Base-by-base conservation (phyloP, 768 basidiomycete genomes). In the Termitomyces sp. region DNA sequence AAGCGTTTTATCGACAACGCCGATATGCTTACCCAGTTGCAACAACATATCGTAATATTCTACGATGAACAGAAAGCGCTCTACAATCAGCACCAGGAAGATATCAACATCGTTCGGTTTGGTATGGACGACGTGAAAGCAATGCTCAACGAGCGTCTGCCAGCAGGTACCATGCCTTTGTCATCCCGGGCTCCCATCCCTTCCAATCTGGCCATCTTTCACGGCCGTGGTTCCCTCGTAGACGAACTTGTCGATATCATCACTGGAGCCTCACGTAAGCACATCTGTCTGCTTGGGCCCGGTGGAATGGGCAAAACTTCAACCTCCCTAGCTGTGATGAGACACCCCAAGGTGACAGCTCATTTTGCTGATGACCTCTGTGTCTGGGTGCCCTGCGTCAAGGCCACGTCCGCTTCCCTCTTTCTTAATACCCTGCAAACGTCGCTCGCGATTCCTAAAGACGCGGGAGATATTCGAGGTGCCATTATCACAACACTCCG, bases 291-390 rank as follows among this genome's bases (percentile, higher is more conserved):
- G 15, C 62, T 63, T 13, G 67, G 67, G 12, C 59, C 64, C 3
- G 74, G 72, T 0, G 74, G 74, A 15, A 73, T 73, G 57, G 74
- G 74, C 15, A 75, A 76, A 59, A 73, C 74, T 1, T 60, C 70
- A 3, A 56, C 70, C 31, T 70, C 74, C 0, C 63, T 73, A 7
- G 68, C 70, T 3, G 65, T 72, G 20, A 62, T 70, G 42, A 60
- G 70, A 31, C 53, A 65, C 32, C 25, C 52, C 12, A 32, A 44
- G 5, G 54, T 72, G 13, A 47, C 56, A 16, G 41, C 57, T 2
- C 57, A 45, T 5, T 73, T 70, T 55, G 56, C 56, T 2, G 58
- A 55, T 7, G n/a, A 41, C 40, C 50, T 56, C 29, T 60, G 58
- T 18, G 65, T 69, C 57, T 70, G 71, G 63, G 64, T 74, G 7